Evolutionary conservation across 177 flowering plant species (phyloP), one percentile per base, ranked within the genome.

Genomic region (Vitis hybrid): DNA sequence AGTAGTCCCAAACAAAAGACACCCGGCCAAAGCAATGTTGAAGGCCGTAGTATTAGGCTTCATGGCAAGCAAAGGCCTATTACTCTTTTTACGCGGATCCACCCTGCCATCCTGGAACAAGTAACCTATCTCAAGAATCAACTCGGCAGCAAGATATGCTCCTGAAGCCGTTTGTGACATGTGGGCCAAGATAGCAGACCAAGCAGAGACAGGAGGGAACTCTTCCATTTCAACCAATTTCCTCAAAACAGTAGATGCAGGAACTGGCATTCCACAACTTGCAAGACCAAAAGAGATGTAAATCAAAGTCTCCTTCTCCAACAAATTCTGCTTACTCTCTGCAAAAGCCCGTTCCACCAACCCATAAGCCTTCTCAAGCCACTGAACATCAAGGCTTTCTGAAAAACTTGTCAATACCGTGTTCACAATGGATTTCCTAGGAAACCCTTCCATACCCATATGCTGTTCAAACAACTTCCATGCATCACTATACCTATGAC

Each of bases 21-120:
- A 96, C 18, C 92, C 93, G 52, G 82, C 84, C 76, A 91, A 75
- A 75, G 86, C 92, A 72, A 86, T 77, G 78, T 84, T 91, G 54
- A 89, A 82, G 45, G 86, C 85, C 67, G 74, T 73, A 19, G 90
- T 74, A 64, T 89, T 85, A 62, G 99, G 99, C 78, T 91, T 93
- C 99, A 91, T 93, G 5, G 92, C 79, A 59, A 96, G 81, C 81
- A 96, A 75, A 71, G 88, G 87, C 14, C 82, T 84, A 68, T 93
- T 96, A 62, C 79, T 81, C 84, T 94, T 96, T 72, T 96, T 96
- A 48, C 97, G 87, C 2, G 97, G 94, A 52, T 96, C 98, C 57
- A 96, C 83, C 76, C 95, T 83, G 59, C 86, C 84, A 81, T 91
- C 85, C 72, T 89, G 89, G 75, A 93, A 96, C 48, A 91, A 72